A percentile compares a stretch with the other conserved stretches of the same genome.
These are phyloP conservation scores for Fusarium udum DNA, from an alignment of 2,329 filamentous ascomycete genomes.

Conservation along the genomic window DNA sequence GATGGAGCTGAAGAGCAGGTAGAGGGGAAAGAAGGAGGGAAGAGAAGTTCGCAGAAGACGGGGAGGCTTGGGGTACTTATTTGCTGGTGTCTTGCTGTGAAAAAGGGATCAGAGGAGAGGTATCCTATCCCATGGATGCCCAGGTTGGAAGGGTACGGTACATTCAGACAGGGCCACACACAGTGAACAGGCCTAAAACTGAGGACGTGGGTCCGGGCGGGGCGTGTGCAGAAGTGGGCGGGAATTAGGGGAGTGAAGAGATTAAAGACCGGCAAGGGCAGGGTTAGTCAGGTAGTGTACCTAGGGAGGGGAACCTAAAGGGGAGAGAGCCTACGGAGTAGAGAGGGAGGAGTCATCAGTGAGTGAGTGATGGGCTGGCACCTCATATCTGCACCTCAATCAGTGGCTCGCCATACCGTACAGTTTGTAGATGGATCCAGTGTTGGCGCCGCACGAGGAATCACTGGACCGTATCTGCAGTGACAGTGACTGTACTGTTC, in stretches of 20 bases:
- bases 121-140: background rate
- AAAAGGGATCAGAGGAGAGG: constrained; percentile 19
- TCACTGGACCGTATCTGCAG: background rate
- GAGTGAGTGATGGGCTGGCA: background rate
- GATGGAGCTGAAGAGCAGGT: constrained; percentile 47
- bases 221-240: constrained; percentile 30
- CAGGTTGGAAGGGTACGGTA: background rate
- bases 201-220: constrained; percentile 25
- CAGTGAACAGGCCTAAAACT: constrained; percentile 22
- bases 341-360: background rate
- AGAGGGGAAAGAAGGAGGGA: constrained; percentile 47
- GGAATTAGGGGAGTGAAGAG: constrained; percentile 34
- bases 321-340: background rate
- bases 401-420: background rate
- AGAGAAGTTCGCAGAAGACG: constrained; percentile 31
- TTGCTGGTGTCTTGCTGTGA: constrained; percentile 39
- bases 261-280: constrained; percentile 19
- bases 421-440: background rate
- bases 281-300: background rate
- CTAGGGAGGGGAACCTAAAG: constrained; percentile 1
- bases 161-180: constrained; percentile 16
- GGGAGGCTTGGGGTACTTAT: constrained; percentile 56
- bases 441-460: background rate
- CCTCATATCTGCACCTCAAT: background rate
- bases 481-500: background rate